phyloP scores from a whole-genome alignment of 208 protist species.

The Wallacemonas sp. region DNA sequence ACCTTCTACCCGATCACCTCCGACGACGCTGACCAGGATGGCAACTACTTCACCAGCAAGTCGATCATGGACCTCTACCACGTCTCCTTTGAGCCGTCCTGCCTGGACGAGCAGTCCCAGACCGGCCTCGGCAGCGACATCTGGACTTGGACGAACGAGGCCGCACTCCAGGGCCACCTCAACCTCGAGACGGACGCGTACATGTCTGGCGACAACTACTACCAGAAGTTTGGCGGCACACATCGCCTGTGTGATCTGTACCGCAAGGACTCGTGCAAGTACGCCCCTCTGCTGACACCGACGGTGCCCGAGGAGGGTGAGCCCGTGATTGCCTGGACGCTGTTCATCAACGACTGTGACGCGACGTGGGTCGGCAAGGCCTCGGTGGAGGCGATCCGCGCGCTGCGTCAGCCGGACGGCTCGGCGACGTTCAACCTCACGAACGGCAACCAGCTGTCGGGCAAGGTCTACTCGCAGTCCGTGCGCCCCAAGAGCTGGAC shows the following conservation, averaged over 20 bases:
- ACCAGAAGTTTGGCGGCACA: slow-evolving; percentile 89
- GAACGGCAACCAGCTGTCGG: slow-evolving; percentile 51
- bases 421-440: slow-evolving; percentile 60
- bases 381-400: slow-evolving; percentile 66
- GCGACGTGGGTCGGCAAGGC: slow-evolving; percentile 81
- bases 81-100: slow-evolving; percentile 75
- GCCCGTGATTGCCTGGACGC: slow-evolving; percentile 61
- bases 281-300: slow-evolving; percentile 82
- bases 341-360: slow-evolving; percentile 86
- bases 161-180: slow-evolving; percentile 37
- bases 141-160: slow-evolving; percentile 60
- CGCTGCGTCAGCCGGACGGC: slow-evolving; percentile 58
- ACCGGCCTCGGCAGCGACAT: slow-evolving; percentile 52
- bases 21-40: slow-evolving; percentile 6
- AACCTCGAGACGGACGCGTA: slow-evolving; percentile 60
- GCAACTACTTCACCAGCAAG: slow-evolving; percentile 39
- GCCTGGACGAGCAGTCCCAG: slow-evolving; percentile 64
- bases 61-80: slow-evolving; percentile 39
- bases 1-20: slow-evolving; percentile 73
- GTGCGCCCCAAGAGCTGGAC: slow-evolving; percentile 71
- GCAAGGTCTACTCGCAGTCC: slow-evolving; percentile 75
- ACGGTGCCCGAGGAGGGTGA: slow-evolving; percentile 21
- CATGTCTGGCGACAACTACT: slow-evolving; percentile 84
- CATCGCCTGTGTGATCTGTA: slow-evolving; percentile 82
- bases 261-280: slow-evolving; percentile 75